Base-by-base conservation (phyloP, 78 protist genomes). In the Dictyostelium capitatum region DNA sequence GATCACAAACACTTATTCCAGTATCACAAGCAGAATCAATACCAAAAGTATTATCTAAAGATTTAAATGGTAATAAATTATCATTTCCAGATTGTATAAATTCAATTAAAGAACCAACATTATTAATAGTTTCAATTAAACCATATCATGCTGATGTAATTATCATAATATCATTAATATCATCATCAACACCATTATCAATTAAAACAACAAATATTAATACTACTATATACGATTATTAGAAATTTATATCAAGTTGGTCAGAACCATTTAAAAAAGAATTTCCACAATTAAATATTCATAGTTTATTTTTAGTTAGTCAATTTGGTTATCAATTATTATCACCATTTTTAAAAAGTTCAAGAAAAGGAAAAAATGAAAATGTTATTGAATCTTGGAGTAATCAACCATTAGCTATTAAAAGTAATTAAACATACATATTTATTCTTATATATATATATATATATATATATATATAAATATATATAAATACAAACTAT, bases 231-330 rank as follows among this genome's bases (percentile, higher is more conserved):
- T 65, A 12, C n/a, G n/a, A n/a, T 32, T 43, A 43, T 23, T 70
- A 70, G 75, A 25, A 72, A 28, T 84, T 74, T 46, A 57, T 84
- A 23, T 53, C 53, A 4, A 84, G 91, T 84, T 84, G 91, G 91
- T 37, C 75, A 6, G 82, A 53, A 46, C 91, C 91, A 25, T 84
- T 72, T 41, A 84, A 84, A 57, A 23, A 47, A 6, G 14, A 59
- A 43, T 84, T 73, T 48, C 91, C 91, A 41, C n/a, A 72, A 56
- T 8, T 84, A 17, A 23, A 77, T 19, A 25, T 72, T 15, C 82
- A 84, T 57, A 64, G 64, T 47, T 1, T 74, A 12, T 48, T 74
- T 47, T 59, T 84, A 37, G 37, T 57, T 19, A 47, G 64, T 6
- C 91, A 84, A 59, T 19, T 37, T 3, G 82, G 78, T 20, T 84